Evolutionary conservation across 192 early-diverging fungal genomes (phyloP), one percentile per base, ranked within the genome.

Genomic region (Coemansia sp.): DNA sequence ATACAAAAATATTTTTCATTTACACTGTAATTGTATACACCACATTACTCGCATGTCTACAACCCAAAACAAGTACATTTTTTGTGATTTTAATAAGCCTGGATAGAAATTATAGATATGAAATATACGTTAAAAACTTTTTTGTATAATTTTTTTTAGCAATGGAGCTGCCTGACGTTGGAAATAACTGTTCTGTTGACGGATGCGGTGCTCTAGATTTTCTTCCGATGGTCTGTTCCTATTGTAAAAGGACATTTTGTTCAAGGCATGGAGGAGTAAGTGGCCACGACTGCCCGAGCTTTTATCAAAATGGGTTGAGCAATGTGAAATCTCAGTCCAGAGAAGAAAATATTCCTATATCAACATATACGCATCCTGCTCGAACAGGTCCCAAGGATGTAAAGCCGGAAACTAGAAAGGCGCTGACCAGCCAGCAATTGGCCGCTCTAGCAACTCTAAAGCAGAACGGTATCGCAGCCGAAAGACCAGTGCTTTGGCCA

Each of bases 121-220:
- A n/a, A n/a, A n/a, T n/a, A n/a, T n/a, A n/a, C n/a, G n/a, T n/a
- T n/a, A n/a, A n/a, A n/a, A n/a, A n/a, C n/a, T n/a, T n/a, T n/a
- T n/a, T n/a, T n/a, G n/a, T n/a, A n/a, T n/a, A n/a, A n/a, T n/a
- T n/a, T n/a, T 1, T 4, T 3, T 38, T 24, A 27, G n/a, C 13
- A 22, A 77, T 78, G 74, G 74, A 78, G 37, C 61, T 78, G 4
- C 68, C 68, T 43, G 37, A 67, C 11, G 46, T 78, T 22, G 74
- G 74, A 7, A 44, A 53, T n/a, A 38, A 50, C 15, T 78, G 74
- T 23, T 39, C 64, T n/a, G 41, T 44, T 53, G 61, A 57, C 6
- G 64, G 61, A 11, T 78, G 74, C 39, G 50, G 47, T 13, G 47
- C 43, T 33, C 54, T 71, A 11, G 74, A 78, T 48, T 78, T 78